Percentiles rank a stretch among this genome's conserved stretches.
Evolutionary conservation across 352 stramenopile species (phyloP).

Genomic region (Phytophthora kernoviae): DNA sequence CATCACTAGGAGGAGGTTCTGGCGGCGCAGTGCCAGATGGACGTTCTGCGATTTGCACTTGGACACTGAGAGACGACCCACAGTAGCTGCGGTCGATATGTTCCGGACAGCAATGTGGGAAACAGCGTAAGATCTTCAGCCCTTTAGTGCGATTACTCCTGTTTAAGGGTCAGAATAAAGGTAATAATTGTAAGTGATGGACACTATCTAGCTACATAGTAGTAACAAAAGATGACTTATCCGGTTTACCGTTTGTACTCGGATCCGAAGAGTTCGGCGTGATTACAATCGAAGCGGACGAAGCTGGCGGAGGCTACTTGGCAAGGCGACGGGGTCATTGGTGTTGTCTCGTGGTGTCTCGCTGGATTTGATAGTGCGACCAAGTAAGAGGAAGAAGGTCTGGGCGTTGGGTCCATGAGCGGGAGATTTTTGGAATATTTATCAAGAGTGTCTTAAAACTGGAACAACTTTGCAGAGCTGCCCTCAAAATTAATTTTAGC

Average conservation of each 20-base stretch:
- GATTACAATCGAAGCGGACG: neutral
- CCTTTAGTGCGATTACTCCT: conserved; percentile 6
- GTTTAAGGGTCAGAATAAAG: neutral
- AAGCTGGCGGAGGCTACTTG: neutral
- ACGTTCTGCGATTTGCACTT: conserved; percentile 7
- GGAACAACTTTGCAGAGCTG: no score
- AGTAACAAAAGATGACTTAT: no score
- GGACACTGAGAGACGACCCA: conserved; percentile 32
- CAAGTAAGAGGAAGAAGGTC: no score
- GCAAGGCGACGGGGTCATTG: no score
- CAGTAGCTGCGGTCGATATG: conserved; percentile 48
- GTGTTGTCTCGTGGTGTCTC: no score
- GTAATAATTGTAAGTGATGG: neutral
- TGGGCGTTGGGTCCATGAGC: no score
- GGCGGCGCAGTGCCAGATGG: neutral
- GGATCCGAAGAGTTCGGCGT: neutral
- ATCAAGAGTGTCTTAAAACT: no score
- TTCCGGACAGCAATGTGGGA: conserved; percentile 44
- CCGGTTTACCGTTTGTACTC: conserved; percentile 1
- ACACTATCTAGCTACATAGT: neutral
- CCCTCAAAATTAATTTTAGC: no score
- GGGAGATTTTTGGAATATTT: no score
- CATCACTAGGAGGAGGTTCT: neutral
- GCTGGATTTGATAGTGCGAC: no score
- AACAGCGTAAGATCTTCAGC: conserved; percentile 14